Conservation (phyloP, 2,329 filamentous ascomycete species). For the Nemania sp. region DNA sequence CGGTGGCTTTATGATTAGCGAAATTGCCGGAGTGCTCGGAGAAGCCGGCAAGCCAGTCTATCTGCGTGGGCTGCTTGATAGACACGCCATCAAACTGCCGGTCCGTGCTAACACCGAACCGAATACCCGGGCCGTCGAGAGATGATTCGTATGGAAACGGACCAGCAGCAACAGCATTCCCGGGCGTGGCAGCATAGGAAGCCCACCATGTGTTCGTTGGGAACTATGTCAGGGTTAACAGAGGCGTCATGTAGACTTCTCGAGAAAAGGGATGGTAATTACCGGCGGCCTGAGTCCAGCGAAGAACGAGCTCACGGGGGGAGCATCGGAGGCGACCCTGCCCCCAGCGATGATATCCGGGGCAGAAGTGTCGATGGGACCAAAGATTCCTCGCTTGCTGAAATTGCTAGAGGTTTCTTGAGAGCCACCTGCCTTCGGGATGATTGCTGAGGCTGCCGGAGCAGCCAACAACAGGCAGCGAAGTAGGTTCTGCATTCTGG, state of each 20-base stretch:
- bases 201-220: slow-evolving; percentile 19
- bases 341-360: slow-evolving; percentile 4
- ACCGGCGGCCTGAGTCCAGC: slow-evolving; percentile 15
- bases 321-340: slow-evolving; percentile 3
- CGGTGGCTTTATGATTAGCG: slow-evolving; percentile 14
- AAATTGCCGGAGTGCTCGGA: slow-evolving; percentile 10
- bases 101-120: slow-evolving; percentile 8
- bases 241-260: background rate
- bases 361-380: slow-evolving; percentile 7
- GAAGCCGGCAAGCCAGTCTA: slow-evolving; percentile 12
- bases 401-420: slow-evolving; percentile 7
- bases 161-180: slow-evolving; percentile 10
- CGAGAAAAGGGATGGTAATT: background rate
- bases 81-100: slow-evolving; percentile 14
- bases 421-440: background rate
- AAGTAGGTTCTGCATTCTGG: slow-evolving; percentile 6
- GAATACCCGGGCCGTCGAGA: background rate
- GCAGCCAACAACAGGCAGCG: slow-evolving; percentile 8
- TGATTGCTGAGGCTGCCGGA: background rate
- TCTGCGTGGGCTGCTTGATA: slow-evolving; percentile 18
- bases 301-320: slow-evolving; percentile 14
- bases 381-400: slow-evolving; percentile 8
- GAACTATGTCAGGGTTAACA: slow-evolving; percentile 7
- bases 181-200: slow-evolving; percentile 11
- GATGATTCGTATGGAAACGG: slow-evolving; percentile 16